phyloP scores from a whole-genome alignment of 805 yeast genomes.

The Tanozyma kutaoensis region DNA sequence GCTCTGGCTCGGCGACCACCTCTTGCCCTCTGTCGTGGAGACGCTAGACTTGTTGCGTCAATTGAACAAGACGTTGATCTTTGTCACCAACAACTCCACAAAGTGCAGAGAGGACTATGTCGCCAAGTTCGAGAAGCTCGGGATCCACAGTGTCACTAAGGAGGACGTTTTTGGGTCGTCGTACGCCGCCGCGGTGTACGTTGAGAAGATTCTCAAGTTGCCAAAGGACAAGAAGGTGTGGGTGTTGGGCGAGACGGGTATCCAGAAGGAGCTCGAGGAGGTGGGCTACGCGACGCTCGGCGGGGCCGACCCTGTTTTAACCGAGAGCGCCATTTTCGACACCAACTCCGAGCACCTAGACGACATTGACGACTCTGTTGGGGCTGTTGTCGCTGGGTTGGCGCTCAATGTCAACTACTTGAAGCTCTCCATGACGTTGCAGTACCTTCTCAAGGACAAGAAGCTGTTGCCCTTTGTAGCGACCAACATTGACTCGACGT shows the following conservation, averaged over 20 bases:
- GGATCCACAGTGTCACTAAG: slow-evolving; percentile 33
- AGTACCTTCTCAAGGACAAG: slow-evolving; percentile 49
- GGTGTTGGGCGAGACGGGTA: slow-evolving; percentile 83
- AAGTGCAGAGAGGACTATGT: slow-evolving; percentile 74
- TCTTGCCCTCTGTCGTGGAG: slow-evolving; percentile 69
- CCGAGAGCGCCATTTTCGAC: slow-evolving; percentile 34
- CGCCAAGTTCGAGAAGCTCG: slow-evolving; percentile 50
- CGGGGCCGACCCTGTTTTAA: slow-evolving; percentile 60
- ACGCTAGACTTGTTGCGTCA: slow-evolving; percentile 49
- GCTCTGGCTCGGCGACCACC: slow-evolving; percentile 78
- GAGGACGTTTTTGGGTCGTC: slow-evolving; percentile 86
- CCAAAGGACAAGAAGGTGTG: slow-evolving; percentile 71
- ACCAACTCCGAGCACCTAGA: slow-evolving; percentile 40
- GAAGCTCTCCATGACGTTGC: slow-evolving; percentile 69
- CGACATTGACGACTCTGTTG: slow-evolving; percentile 60
- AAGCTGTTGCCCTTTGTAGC: slow-evolving; percentile 68
- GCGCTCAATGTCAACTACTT: slow-evolving; percentile 69
- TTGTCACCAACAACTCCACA: slow-evolving; percentile 93
- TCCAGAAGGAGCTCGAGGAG: slow-evolving; percentile 62
- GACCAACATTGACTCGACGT: slow-evolving; percentile 90
- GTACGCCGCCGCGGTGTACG: slow-evolving; percentile 81
- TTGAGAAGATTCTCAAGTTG: slow-evolving; percentile 61
- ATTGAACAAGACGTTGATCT: slow-evolving; percentile 54
- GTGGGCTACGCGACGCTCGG: slow-evolving; percentile 71
- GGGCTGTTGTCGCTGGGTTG: slow-evolving; percentile 84